A percentile compares a stretch with the other conserved stretches of the same genome.
These are phyloP conservation scores for Populus hybrid DNA, from an alignment of 441 rosid species.

Conservation along the genomic window DNA sequence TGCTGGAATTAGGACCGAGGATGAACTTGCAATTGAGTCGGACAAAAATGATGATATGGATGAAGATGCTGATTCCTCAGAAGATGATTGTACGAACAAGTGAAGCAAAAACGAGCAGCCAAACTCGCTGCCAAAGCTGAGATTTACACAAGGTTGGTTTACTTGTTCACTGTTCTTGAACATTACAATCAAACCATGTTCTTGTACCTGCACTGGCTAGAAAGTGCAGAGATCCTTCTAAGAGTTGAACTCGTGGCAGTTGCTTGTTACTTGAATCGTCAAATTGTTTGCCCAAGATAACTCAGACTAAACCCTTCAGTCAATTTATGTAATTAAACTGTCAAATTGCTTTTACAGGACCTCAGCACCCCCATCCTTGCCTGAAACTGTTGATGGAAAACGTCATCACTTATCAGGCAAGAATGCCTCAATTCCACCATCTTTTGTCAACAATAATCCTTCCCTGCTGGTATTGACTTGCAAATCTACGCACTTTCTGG, in stretches of 20 bases:
- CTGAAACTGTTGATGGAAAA: slow-evolving; percentile 71
- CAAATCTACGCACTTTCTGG: neutral
- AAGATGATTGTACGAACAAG: slow-evolving; percentile 71
- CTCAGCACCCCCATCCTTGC: slow-evolving; percentile 35
- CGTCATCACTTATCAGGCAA: slow-evolving; percentile 54
- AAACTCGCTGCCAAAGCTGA: slow-evolving; percentile 73
- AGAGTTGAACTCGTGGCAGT: neutral
- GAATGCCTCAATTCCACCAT: slow-evolving; percentile 4
- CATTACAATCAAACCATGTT: neutral
- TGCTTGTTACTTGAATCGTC: neutral
- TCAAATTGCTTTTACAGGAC: slow-evolving; percentile 34
- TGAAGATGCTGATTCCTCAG: slow-evolving; percentile 45
- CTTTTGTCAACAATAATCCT: neutral
- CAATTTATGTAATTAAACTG: neutral
- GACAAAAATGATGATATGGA: slow-evolving; percentile 36
- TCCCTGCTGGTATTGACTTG: neutral
- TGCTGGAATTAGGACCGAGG: slow-evolving; percentile 36
- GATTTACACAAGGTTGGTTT: slow-evolving; percentile 57
- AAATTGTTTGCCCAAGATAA: neutral
- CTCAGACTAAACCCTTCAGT: neutral
- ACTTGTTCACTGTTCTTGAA: neutral
- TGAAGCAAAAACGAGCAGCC: slow-evolving; percentile 47
- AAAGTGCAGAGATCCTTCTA: neutral
- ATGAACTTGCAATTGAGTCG: slow-evolving; percentile 33
- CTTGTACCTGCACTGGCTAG: neutral